A percentile compares a stretch with the other conserved stretches of the same genome.
phyloP scores from a whole-genome alignment of 1,284 basidiomycete genomes.

The Rhizopogon hawkerae region DNA sequence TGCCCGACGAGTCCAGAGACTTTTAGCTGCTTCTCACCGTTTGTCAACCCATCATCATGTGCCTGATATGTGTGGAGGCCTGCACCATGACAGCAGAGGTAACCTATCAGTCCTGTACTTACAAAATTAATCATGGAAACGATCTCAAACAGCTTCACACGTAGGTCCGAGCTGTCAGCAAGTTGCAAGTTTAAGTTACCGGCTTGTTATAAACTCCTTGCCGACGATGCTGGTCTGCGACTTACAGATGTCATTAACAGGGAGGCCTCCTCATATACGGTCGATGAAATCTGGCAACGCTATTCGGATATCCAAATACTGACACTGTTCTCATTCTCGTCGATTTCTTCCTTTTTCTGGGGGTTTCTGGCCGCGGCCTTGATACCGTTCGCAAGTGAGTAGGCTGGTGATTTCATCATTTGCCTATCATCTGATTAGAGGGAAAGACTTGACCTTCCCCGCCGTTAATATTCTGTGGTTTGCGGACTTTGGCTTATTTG shows the following conservation, averaged over 20 bases:
- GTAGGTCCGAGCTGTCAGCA: background rate
- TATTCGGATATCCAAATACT: background rate
- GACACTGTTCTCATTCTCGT: background rate
- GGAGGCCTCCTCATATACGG: background rate
- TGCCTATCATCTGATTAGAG: conserved; percentile 1
- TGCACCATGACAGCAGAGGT: background rate
- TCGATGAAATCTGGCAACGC: background rate
- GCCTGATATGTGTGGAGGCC: background rate
- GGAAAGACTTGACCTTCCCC: background rate
- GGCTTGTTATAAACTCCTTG: background rate
- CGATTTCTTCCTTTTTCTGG: background rate
- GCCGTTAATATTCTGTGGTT: background rate
- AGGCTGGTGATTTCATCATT: background rate
- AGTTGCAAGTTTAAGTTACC: background rate
- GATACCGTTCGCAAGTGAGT: background rate
- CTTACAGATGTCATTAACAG: background rate
- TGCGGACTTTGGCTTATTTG: background rate
- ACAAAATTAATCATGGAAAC: background rate
- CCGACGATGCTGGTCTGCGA: background rate
- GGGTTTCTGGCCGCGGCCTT: background rate
- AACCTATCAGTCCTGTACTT: background rate
- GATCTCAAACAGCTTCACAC: background rate
- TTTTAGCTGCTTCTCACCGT: background rate
- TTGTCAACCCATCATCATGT: background rate
- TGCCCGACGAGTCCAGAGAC: background rate